A percentile compares a stretch with the other conserved stretches of the same genome.
phyloP scores from a whole-genome alignment of 805 yeast species.

The Starmerella vitae region DNA sequence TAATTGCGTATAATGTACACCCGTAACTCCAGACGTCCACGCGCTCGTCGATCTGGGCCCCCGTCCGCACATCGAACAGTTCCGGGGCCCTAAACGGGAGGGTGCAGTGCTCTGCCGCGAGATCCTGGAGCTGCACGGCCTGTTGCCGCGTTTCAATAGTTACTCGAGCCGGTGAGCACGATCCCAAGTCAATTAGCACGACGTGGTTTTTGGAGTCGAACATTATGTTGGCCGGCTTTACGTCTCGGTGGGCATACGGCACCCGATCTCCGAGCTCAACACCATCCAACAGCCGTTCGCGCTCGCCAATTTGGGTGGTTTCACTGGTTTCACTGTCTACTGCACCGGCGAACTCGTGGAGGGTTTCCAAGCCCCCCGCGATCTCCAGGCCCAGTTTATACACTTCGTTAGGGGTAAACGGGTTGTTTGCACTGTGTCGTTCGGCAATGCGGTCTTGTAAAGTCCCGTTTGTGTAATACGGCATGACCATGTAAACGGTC shows the following conservation, averaged over 20 bases:
- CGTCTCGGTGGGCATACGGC: slow-evolving; percentile 74
- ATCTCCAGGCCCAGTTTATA: slow-evolving; percentile 40
- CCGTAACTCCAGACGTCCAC: slow-evolving; percentile 91
- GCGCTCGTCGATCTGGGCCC: slow-evolving; percentile 50
- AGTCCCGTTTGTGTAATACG: slow-evolving; percentile 60
- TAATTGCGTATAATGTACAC: slow-evolving; percentile 60
- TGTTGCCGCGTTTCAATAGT: slow-evolving; percentile 46
- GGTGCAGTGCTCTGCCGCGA: slow-evolving; percentile 74
- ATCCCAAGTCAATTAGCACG: slow-evolving; percentile 73
- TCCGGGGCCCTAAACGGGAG: slow-evolving; percentile 87
- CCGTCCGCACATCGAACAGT: slow-evolving; percentile 59
- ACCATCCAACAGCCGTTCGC: slow-evolving; percentile 16
- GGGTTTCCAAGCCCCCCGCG: slow-evolving; percentile 57
- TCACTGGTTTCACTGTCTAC: neutral
- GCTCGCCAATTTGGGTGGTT: slow-evolving; percentile 3
- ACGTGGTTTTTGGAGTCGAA: slow-evolving; percentile 59
- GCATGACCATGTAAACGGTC: slow-evolving; percentile 64
- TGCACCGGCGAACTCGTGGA: slow-evolving; percentile 44
- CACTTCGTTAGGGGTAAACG: slow-evolving; percentile 51
- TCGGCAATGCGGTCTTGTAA: slow-evolving; percentile 67
- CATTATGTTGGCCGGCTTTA: slow-evolving; percentile 85
- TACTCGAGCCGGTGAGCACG: slow-evolving; percentile 52
- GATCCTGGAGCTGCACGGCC: slow-evolving; percentile 64
- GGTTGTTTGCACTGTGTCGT: slow-evolving; percentile 41
- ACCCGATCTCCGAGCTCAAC: slow-evolving; percentile 27